Evolutionary conservation across 1,284 basidiomycete species (phyloP).

Genomic region (Fomitopsis betulina): DNA sequence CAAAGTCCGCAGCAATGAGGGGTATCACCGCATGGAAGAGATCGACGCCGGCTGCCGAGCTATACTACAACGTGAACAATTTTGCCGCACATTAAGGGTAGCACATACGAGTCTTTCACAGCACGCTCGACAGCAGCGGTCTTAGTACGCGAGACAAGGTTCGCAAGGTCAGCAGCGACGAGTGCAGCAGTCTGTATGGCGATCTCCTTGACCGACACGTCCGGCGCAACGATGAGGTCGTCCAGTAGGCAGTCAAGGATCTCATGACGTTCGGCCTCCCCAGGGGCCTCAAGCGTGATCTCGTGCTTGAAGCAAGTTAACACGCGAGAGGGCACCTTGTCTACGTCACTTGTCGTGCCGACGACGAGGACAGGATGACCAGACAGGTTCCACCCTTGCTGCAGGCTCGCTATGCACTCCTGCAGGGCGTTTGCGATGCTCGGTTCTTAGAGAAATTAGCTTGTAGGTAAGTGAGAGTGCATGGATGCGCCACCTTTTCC

Average conservation of each 20-base stretch:
- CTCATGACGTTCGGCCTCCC: conserved; percentile 66
- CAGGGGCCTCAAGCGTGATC: conserved; percentile 75
- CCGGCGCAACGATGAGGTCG: conserved; percentile 55
- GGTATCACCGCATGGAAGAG: conserved; percentile 46
- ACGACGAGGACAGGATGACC: conserved; percentile 71
- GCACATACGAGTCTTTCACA: conserved; percentile 35
- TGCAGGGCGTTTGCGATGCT: conserved; percentile 56
- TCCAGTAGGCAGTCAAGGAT: conserved; percentile 56
- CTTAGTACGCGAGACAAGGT: conserved; percentile 65
- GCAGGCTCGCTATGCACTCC: conserved; percentile 61
- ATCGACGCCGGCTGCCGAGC: conserved; percentile 7
- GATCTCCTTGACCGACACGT: conserved; percentile 71
- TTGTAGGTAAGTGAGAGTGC: background rate
- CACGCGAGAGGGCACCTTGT: conserved; percentile 64
- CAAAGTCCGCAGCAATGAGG: conserved; percentile 69
- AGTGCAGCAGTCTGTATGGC: conserved; percentile 93
- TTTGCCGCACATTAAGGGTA: background rate
- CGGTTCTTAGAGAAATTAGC: conserved; percentile 42
- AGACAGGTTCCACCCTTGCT: conserved; percentile 50
- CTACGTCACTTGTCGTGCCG: conserved; percentile 72
- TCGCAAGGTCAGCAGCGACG: conserved; percentile 78
- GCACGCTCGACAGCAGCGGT: conserved; percentile 57
- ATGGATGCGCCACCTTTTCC: conserved; percentile 52
- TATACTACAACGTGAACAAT: background rate
- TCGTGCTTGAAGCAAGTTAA: conserved; percentile 88